These are phyloP conservation scores for Metschnikowia lunata DNA, from an alignment of 805 yeast genomes.

Conservation along the genomic window DNA sequence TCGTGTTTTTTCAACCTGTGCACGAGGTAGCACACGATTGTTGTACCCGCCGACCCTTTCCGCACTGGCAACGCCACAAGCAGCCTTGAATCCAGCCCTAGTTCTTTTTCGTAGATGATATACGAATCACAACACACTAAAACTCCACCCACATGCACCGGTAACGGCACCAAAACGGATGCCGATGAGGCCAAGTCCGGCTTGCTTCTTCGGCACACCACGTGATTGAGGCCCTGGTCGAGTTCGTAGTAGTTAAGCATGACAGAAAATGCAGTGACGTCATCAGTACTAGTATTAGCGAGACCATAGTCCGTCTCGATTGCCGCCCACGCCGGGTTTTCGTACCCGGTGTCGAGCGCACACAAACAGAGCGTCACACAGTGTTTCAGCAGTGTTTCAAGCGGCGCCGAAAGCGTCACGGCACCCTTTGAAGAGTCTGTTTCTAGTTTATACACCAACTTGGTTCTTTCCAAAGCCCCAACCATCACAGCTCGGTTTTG, in stretches of 20 bases:
- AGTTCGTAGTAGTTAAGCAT: conserved; percentile 68
- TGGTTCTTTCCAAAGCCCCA: conserved; percentile 69
- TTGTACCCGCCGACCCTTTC: conserved; percentile 15
- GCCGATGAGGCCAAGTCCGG: conserved; percentile 31
- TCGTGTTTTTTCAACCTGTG: conserved; percentile 58
- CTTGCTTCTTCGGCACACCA: conserved; percentile 42
- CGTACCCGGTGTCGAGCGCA: conserved; percentile 71
- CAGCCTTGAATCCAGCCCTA: conserved; percentile 18
- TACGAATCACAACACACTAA: conserved; percentile 57
- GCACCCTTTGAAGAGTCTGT: conserved; percentile 36
- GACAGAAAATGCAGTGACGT: conserved; percentile 11
- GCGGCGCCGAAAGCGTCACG: conserved; percentile 61
- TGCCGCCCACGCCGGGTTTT: conserved; percentile 81
- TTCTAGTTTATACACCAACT: conserved; percentile 62
- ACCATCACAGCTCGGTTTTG: conserved; percentile 65
- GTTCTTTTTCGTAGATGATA: conserved; percentile 46
- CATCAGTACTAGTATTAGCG: conserved; percentile 17
- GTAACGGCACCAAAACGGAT: conserved; percentile 58
- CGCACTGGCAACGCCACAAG: conserved; percentile 56
- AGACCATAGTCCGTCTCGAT: conserved; percentile 58
- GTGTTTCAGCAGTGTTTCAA: conserved; percentile 57
- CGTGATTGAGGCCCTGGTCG: conserved; percentile 81
- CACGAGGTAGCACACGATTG: conserved; percentile 53
- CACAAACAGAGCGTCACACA: conserved; percentile 49
- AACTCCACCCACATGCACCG: conserved; percentile 68